These are phyloP conservation scores for Hygrophorus russula DNA, from an alignment of 768 basidiomycete genomes.

Conservation along the genomic window DNA sequence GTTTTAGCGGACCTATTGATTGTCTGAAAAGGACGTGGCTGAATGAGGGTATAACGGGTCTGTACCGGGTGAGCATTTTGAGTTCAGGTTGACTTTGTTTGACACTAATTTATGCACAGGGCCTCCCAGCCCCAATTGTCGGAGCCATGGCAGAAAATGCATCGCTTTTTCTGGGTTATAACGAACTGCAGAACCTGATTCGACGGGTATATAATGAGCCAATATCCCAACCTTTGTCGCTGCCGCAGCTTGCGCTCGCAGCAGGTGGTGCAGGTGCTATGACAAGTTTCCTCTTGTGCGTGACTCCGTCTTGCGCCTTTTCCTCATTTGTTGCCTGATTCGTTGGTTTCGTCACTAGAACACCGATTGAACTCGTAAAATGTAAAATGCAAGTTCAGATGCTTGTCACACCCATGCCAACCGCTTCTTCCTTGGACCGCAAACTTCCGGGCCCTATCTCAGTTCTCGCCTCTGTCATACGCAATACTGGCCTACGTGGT, in stretches of 20 bases:
- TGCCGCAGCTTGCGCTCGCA: slow-evolving; percentile 65
- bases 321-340: neutral
- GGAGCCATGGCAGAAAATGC: slow-evolving; percentile 96
- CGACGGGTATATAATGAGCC: slow-evolving; percentile 27
- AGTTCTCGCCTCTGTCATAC: slow-evolving; percentile 49
- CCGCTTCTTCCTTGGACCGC: slow-evolving; percentile 9
- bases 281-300: slow-evolving; percentile 83
- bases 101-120: slow-evolving; percentile 31
- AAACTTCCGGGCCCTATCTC: slow-evolving; percentile 57
- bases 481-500: slow-evolving; percentile 46
- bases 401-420: slow-evolving; percentile 26
- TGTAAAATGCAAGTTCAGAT: slow-evolving; percentile 93
- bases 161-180: slow-evolving; percentile 77
- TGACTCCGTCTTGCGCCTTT: slow-evolving; percentile 8
- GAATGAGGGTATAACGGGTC: slow-evolving; percentile 72
- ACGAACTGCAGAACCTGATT: slow-evolving; percentile 58
- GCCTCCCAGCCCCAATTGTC: slow-evolving; percentile 85
- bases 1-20: slow-evolving; percentile 83
- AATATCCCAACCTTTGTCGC: slow-evolving; percentile 35
- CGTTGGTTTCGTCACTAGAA: slow-evolving; percentile 31
- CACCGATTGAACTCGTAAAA: slow-evolving; percentile 82
- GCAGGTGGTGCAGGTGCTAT: slow-evolving; percentile 81
- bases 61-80: slow-evolving; percentile 63
- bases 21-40: slow-evolving; percentile 76
- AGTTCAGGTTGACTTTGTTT: neutral